phyloP scores from a whole-genome alignment of 2,329 filamentous ascomycete genomes.

The Phialophora verrucosa region DNA sequence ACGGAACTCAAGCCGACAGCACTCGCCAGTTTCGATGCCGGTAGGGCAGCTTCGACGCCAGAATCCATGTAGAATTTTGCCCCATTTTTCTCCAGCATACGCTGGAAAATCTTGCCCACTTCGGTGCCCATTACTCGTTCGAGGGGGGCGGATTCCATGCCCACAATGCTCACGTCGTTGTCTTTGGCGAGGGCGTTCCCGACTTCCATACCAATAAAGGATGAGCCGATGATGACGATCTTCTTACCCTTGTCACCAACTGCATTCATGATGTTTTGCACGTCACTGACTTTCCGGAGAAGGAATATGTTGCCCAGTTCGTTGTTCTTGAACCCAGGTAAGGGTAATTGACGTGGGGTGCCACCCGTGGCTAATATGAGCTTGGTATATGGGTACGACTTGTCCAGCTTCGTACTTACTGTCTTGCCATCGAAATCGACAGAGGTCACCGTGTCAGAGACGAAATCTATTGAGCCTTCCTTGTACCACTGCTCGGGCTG shows the following conservation, averaged over 20 bases:
- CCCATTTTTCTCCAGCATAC: slow-evolving; percentile 79
- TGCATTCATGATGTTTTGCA: slow-evolving; percentile 75
- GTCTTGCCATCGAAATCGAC: slow-evolving; percentile 78
- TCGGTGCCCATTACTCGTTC: slow-evolving; percentile 83
- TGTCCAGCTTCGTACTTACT: slow-evolving; percentile 75
- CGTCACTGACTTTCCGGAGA: slow-evolving; percentile 77
- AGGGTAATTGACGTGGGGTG: slow-evolving; percentile 72
- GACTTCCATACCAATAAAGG: slow-evolving; percentile 98
- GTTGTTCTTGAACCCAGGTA: slow-evolving; percentile 75
- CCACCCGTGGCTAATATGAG: slow-evolving; percentile 90
- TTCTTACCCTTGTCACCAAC: slow-evolving; percentile 85
- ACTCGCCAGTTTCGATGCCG: slow-evolving; percentile 69
- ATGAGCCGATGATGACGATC: slow-evolving; percentile 87
- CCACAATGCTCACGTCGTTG: slow-evolving; percentile 84
- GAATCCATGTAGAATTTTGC: slow-evolving; percentile 87
- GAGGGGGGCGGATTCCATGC: slow-evolving; percentile 84
- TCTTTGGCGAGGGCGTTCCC: slow-evolving; percentile 79
- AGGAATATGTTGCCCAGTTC: slow-evolving; percentile 86
- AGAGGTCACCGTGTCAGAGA: slow-evolving; percentile 67
- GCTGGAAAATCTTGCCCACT: slow-evolving; percentile 81
- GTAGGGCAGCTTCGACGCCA: slow-evolving; percentile 79
- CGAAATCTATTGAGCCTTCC: slow-evolving; percentile 61
- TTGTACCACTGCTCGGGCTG: slow-evolving; percentile 79
- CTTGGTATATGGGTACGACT: slow-evolving; percentile 79
- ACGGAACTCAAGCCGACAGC: slow-evolving; percentile 59